Evolutionary conservation across 805 yeast genomes (phyloP), one percentile per base, ranked within the genome.

Genomic region (Wickerhamiella azymoides): DNA sequence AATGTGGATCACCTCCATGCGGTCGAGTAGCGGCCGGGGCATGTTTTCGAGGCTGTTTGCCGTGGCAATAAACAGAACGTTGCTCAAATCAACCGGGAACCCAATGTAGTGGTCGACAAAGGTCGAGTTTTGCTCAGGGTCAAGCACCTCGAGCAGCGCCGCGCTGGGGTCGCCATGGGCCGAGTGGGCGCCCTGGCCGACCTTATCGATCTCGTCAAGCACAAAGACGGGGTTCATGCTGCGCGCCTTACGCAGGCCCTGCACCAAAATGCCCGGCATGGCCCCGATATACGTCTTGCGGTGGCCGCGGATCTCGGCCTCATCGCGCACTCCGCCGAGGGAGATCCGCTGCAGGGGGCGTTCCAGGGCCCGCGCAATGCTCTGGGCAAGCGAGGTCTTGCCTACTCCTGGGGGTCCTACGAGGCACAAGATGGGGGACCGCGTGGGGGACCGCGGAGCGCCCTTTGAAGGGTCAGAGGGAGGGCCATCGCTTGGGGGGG

Each of bases 321-420:
- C 94, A 57, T 85, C 94, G 51, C 81, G 78, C 38, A 85, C 74
- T 35, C 96, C 96, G 24, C 95, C 96, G 2, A 85, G 70, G 2
- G 93, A 81, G 14, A 85, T 71, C 36, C 94, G 69, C 59, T 84
- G 89, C 60, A 84, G 80, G 49, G 76, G 74, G 40, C 93, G 70
- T 0, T 82, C 79, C 47, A 85, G 63, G 5, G 89, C 76, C 10
- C 69, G 63, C 1, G 95, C 94, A 40, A 85, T 75, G 0, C 93
- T 81, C 56, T 77, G 77, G 4, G 94, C 94, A 47, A 85, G 67
- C 1, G 92, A 80, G 0, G 96, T 85, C 60, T 85, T 85, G 25
- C 96, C 96, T 11, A 84, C 92, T 32, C 96, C 96, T 0, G 95
- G 96, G 10, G 95, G 95, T 0, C 95, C 96, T 5, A 84, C 84